A percentile compares a stretch with the other conserved stretches of the same genome.
Evolutionary conservation across 192 early-diverging fungal genomes (phyloP).

Genomic region (Coemansia sp.): DNA sequence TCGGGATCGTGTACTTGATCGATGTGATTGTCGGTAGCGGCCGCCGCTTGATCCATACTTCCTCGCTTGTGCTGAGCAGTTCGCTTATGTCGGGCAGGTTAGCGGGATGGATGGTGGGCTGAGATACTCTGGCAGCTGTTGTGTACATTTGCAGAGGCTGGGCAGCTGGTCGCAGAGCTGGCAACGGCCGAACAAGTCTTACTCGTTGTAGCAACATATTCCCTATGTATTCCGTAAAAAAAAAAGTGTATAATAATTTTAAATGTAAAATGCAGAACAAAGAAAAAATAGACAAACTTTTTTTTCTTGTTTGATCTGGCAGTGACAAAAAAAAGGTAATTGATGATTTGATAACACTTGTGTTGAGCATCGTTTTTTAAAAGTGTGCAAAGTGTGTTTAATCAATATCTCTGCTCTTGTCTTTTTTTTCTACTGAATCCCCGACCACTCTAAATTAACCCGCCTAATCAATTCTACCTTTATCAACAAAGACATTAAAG

Average conservation of each 20-base stretch:
- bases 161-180: neutral
- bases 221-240: neutral
- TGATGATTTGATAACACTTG: too few species aligned
- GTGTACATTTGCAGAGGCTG: neutral
- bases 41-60: slow-evolving; percentile 33
- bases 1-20: slow-evolving; percentile 45
- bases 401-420: neutral
- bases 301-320: neutral
- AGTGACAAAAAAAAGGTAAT: too few species aligned
- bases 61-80: neutral
- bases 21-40: slow-evolving; percentile 47
- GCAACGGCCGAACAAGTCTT: neutral
- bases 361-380: too few species aligned
- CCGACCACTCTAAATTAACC: neutral
- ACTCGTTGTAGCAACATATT: neutral
- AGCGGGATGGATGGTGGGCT: neutral
- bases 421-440: neutral
- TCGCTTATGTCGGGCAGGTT: neutral
- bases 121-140: neutral
- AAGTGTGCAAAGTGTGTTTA: too few species aligned
- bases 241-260: neutral
- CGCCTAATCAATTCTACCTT: neutral
- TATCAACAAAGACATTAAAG: neutral
- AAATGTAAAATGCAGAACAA: neutral
- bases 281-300: neutral